These are phyloP conservation scores for Trichomonas vaginalis DNA, from an alignment of 208 protist genomes.

Conservation along the genomic window DNA sequence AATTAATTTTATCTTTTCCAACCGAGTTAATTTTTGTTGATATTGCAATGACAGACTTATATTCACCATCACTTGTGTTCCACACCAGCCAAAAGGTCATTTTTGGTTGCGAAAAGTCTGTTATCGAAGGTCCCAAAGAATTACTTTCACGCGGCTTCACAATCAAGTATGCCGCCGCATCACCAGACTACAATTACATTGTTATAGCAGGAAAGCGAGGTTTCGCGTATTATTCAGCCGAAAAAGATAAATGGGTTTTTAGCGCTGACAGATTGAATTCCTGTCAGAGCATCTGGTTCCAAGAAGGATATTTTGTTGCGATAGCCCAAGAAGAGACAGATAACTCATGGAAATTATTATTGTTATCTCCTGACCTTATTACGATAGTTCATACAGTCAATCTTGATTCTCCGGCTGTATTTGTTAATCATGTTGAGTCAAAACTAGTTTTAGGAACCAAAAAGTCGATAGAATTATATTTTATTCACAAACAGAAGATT, in stretches of 20 bases:
- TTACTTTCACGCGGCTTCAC: background rate
- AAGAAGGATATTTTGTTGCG: background rate
- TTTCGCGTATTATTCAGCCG: background rate
- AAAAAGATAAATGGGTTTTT: background rate
- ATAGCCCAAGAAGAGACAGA: background rate
- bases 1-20: background rate
- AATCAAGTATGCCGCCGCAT: background rate
- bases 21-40: background rate
- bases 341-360: background rate
- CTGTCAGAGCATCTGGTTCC: background rate
- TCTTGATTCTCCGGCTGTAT: background rate
- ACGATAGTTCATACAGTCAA: background rate
- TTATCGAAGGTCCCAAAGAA: background rate
- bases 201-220: background rate
- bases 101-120: background rate
- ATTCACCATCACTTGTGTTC: background rate
- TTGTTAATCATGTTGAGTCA: background rate
- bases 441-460: background rate
- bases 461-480: background rate
- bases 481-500: background rate
- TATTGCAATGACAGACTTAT: background rate
- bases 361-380: background rate
- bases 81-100: background rate
- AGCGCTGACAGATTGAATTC: background rate
- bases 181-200: background rate